Evolutionary conservation across 768 basidiomycete species (phyloP), one percentile per base, ranked within the genome.

Genomic region (Boletus fagicola): DNA sequence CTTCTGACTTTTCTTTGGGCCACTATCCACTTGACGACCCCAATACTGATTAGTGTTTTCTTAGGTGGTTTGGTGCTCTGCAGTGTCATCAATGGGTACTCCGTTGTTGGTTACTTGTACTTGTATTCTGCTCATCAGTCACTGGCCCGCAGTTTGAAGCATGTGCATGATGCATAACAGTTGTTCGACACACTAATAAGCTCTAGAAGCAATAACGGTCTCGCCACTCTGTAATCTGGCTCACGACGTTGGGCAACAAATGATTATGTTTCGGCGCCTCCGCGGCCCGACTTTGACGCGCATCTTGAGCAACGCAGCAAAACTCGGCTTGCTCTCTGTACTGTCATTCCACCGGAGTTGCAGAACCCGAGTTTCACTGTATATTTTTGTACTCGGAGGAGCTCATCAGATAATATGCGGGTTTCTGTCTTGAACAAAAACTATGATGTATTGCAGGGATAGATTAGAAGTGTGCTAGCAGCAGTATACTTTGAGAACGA

Each of bases 1-100:
- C 28, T 46, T 59, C 70, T 72, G 70, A 72, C 28, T 26, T 49
- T 57, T 33, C 5, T 42, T 35, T 47, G 8, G 24, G 13, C 11
- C 2, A 1, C 30, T 22, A 12, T 50, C 3, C 10, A 7, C 5
- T 12, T 11, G 15, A n/a, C 28, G n/a, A 48, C 13, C 6, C 3
- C 1, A 7, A 12, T 51, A 26, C 63, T 71, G 43, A 72, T 38
- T 18, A 5, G 11, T 38, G 6, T 40, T 56, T 0, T 51, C 15
- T 16, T 28, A 55, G 54, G 24, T 20, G n/a, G 8, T 48, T 26
- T 56, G 12, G 33, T 31, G 16, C 18, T 40, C n/a, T 40, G 18
- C n/a, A 16, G n/a, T 49, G 13, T 38, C 9, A 28, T 46, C 7
- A 20, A 39, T 35, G 26, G 48, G 30, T 47, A 16, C 18, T 12